phyloP scores from a whole-genome alignment of 129 eudicot genomes.

The Rutidosis leptorrhynchoides region DNA sequence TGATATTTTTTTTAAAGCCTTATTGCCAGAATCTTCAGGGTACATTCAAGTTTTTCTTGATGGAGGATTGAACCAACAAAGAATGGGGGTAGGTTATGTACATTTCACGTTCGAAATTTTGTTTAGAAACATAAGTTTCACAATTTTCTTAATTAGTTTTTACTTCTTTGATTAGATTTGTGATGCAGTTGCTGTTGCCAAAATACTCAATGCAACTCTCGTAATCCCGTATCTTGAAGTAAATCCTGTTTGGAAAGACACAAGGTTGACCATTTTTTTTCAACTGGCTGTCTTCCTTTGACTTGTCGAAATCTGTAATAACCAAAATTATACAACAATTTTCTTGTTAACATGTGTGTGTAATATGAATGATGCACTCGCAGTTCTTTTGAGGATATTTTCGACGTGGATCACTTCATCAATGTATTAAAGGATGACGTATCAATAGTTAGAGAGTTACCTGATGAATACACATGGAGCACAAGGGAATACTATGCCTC shows the following conservation, averaged over 20 bases:
- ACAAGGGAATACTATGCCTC: slow-evolving; percentile 87
- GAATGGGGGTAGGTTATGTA: slow-evolving; percentile 81
- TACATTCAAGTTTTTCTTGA: slow-evolving; percentile 96
- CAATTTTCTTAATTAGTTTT: not conserved
- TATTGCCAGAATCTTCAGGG: slow-evolving; percentile 65
- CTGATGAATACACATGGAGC: slow-evolving; percentile 89
- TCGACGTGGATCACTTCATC: slow-evolving; percentile 90
- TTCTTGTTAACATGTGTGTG: not conserved
- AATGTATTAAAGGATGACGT: slow-evolving; percentile 70
- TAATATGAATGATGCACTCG: slow-evolving; percentile 10
- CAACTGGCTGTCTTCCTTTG: slow-evolving; percentile 3
- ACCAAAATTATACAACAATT: not conserved
- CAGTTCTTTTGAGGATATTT: slow-evolving; percentile 86
- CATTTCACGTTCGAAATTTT: not conserved
- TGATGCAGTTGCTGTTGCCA: slow-evolving; percentile 97
- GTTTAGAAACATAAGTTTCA: not conserved
- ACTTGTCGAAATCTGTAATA: slow-evolving; percentile 15
- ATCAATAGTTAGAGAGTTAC: slow-evolving; percentile 66
- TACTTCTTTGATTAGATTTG: slow-evolving; percentile 57
- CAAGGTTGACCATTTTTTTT: slow-evolving; percentile 50
- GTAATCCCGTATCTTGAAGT: slow-evolving; percentile 91
- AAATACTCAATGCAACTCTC: slow-evolving; percentile 88
- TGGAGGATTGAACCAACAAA: slow-evolving; percentile 97
- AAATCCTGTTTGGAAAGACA: slow-evolving; percentile 96
- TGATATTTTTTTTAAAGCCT: slow-evolving; percentile 32